Base-by-base conservation (phyloP, 495 filamentous ascomycete genomes). In the Cercophora sp. region DNA sequence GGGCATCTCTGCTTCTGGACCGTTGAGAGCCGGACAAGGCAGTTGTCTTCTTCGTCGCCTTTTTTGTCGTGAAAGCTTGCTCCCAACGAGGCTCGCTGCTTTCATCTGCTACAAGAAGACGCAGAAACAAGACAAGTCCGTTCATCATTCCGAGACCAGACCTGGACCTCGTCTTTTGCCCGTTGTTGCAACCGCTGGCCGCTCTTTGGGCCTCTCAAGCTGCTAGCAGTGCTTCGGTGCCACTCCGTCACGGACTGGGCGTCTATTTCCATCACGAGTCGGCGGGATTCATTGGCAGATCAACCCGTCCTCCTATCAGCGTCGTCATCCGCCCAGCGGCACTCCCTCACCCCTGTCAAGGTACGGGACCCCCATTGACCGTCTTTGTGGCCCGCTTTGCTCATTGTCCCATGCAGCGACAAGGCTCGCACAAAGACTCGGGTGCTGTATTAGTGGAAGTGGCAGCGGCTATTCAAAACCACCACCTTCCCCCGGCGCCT, bases 401-500 rank as follows among this genome's bases (percentile, higher is more conserved):
- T 67, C 43, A 67, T 55, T 32, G 42, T 56, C 56, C 62, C 64
- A 69, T 75, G 71, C 67, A 74, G 72, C 35, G 45, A 35, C 61
- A 58, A 62, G 59, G 60, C 61, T 56, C 41, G 60, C 54, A 55
- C 52, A 43, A 47, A 15, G 20, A 23, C 15, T 47, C 57, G 55
- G 39, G 24, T 57, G 54, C 51, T 48, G 66, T 62, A 56, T 55
- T 41, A 56, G 60, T 66, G 54, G 55, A 51, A 51, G 61, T 56
- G 48, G 58, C 66, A 72, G 72, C 76, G 76, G 68, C 70, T 71
- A 70, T 73, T 77, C 75, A 80, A 79, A 81, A 77, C 72, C 72
- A 64, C 57, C 62, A 54, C 59, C 26, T 66, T 60, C 74, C 72
- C 63, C 63, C 59, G 51, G 55, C 57, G 57, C 61, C 63, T 64